Conservation (phyloP, 2,329 filamentous ascomycete species). For the Tolypocladium tropicale region DNA sequence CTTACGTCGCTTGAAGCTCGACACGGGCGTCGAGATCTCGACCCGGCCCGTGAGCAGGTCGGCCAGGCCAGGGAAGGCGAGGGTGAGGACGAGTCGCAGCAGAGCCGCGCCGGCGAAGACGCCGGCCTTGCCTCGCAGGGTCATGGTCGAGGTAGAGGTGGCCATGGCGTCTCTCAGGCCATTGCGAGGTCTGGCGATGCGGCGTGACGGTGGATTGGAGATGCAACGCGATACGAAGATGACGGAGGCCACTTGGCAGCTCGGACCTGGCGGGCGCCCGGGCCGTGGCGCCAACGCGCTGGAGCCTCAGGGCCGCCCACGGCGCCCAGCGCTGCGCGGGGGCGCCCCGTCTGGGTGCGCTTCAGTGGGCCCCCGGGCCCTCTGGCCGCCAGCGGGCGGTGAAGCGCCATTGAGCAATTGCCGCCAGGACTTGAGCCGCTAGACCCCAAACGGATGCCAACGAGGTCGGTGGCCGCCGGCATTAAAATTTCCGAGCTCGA, state of each 20-base stretch:
- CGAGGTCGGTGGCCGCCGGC: constrained; percentile 18
- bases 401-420: constrained; percentile 8
- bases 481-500: constrained; percentile 22
- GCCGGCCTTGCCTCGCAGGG: constrained; percentile 30
- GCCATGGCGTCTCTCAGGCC: constrained; percentile 23
- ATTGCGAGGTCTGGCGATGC: constrained; percentile 3
- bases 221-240: background rate
- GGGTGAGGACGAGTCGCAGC: constrained; percentile 70
- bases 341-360: too few relatives aligned
- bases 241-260: constrained; percentile 10
- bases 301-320: background rate
- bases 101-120: constrained; percentile 69
- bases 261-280: background rate
- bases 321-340: background rate
- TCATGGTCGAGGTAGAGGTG: constrained; percentile 23
- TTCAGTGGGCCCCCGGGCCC: background rate
- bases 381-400: too few relatives aligned
- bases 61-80: constrained; percentile 72
- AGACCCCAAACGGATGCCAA: constrained; percentile 4
- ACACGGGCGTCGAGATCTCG: constrained; percentile 93
- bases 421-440: background rate
- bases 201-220: background rate
- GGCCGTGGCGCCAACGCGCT: background rate
- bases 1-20: constrained; percentile 94
- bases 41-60: constrained; percentile 82